Conservation (phyloP, 1,284 basidiomycete genomes). For the Rhodofomes roseus region DNA sequence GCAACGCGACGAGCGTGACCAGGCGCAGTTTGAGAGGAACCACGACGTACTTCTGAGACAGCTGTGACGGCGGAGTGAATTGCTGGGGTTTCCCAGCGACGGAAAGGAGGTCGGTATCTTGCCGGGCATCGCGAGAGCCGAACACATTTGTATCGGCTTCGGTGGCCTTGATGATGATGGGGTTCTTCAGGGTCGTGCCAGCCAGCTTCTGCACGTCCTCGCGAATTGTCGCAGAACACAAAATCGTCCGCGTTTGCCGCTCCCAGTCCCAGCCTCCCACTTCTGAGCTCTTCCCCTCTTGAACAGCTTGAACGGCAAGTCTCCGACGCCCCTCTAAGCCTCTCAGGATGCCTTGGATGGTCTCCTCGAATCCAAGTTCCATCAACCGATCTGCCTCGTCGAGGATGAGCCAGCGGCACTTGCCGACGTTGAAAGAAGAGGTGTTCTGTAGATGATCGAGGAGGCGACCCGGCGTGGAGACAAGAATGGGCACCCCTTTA, state of each 20-base stretch:
- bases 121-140: slow-evolving; percentile 5
- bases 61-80: slow-evolving; percentile 93
- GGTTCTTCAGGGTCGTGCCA: slow-evolving; percentile 72
- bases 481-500: slow-evolving; percentile 72
- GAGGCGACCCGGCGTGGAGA: slow-evolving; percentile 67
- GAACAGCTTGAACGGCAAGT: slow-evolving; percentile 69
- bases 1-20: slow-evolving; percentile 85
- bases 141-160: slow-evolving; percentile 38
- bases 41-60: slow-evolving; percentile 92
- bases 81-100: slow-evolving; percentile 40
- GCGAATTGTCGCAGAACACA: slow-evolving; percentile 96
- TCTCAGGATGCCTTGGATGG: slow-evolving; percentile 78
- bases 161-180: slow-evolving; percentile 71
- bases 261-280: slow-evolving; percentile 88
- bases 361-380: slow-evolving; percentile 67
- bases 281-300: slow-evolving; percentile 67
- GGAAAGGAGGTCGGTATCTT: slow-evolving; percentile 7
- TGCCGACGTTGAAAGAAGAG: slow-evolving; percentile 85
- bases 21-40: slow-evolving; percentile 91
- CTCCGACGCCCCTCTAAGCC: slow-evolving; percentile 78
- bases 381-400: slow-evolving; percentile 94
- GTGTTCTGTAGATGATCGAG: slow-evolving; percentile 83
- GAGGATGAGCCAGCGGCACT: slow-evolving; percentile 93
- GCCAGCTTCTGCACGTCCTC: slow-evolving; percentile 95
- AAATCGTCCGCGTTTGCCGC: slow-evolving; percentile 71